phyloP scores from a whole-genome alignment of 768 basidiomycete species.

The Phanerochaete carnosa region DNA sequence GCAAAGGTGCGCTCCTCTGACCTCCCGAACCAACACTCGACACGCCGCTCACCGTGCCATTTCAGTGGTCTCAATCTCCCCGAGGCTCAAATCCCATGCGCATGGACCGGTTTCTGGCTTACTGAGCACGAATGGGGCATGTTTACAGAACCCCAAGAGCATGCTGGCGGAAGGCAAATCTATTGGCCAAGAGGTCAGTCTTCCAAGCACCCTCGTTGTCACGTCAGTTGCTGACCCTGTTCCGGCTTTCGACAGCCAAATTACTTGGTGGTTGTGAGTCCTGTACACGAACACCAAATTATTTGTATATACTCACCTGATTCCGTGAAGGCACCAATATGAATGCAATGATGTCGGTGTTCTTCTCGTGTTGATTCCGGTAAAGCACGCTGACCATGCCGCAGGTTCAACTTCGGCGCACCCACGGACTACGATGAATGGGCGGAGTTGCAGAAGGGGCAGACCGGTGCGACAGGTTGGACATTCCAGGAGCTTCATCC shows the following conservation, averaged over 20 bases:
- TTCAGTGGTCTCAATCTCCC: slow-evolving; percentile 3
- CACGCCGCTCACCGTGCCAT: background rate
- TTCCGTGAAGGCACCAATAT: slow-evolving; percentile 52
- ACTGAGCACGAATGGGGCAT: slow-evolving; percentile 50
- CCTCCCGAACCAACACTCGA: no score
- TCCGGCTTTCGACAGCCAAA: slow-evolving; percentile 40
- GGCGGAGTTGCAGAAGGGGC: slow-evolving; percentile 40
- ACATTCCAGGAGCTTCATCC: slow-evolving; percentile 50
- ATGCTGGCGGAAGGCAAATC: slow-evolving; percentile 42
- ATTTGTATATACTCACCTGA: background rate
- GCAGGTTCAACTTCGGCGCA: slow-evolving; percentile 51
- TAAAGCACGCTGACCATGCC: background rate
- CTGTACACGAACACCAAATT: background rate
- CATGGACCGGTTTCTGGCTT: slow-evolving; percentile 35
- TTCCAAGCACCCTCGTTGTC: background rate
- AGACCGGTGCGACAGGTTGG: slow-evolving; percentile 53
- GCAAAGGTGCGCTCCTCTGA: slow-evolving; percentile 44
- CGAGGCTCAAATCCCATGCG: slow-evolving; percentile 13
- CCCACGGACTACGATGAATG: slow-evolving; percentile 72
- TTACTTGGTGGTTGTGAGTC: slow-evolving; percentile 71
- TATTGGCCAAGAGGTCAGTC: slow-evolving; percentile 66
- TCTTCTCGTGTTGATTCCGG: background rate
- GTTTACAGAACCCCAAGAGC: slow-evolving; percentile 52
- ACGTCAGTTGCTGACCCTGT: background rate
- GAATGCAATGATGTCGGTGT: slow-evolving; percentile 50